Base-by-base conservation (phyloP, 2,329 filamentous ascomycete species). In the Fusarium virguliforme region DNA sequence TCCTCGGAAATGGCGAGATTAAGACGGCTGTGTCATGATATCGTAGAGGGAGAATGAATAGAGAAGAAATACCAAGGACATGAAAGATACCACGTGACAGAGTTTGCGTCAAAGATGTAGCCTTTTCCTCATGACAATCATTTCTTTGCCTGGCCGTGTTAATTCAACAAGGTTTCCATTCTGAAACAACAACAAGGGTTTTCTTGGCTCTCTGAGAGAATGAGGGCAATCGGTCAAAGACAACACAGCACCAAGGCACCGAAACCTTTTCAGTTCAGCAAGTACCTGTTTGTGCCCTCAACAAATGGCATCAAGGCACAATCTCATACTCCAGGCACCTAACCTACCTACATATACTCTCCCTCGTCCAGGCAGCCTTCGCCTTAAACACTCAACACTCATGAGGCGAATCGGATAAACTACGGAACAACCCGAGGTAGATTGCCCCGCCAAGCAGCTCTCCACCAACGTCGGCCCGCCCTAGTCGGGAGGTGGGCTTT, bases 1-100 rank as follows among this genome's bases (percentile, higher is more conserved):
- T 95, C 66, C 84, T 93, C 56, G 93, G 93, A 54, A 86, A 91
- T 81, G 93, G 93, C 70, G 83, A 87, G 74, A 83, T 91, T 73
- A 85, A 71, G 56, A 64, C 68, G 18, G 75, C 71, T 67, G 66
- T 61, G 93, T 90, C 66, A 54, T 72, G 63, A 67, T 58, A 75
- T 26, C 69, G 18, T 54, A 30, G 38, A 63, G 57, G 46, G 62
- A 71, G 55, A 15, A 69, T 26, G 58, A 26, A 30, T 48, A 50
- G 30, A 60, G 28, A 8, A 46, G 22, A 38, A 28, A 37, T 38
- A 34, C 13, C 22, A 8, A 12, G 24, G 24, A 18, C 24, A 13
- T 54, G 51, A 54, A 56, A 30, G n/a, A 54, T 48, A 8, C 43
- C 43, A 48, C 43, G 43, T 48, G 43, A 48, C 43, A 8, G 26